Percentiles rank a stretch among this genome's conserved stretches.
phyloP scores from a whole-genome alignment of 108 stramenopile genomes.

The Stephanodiscus minutulus region DNA sequence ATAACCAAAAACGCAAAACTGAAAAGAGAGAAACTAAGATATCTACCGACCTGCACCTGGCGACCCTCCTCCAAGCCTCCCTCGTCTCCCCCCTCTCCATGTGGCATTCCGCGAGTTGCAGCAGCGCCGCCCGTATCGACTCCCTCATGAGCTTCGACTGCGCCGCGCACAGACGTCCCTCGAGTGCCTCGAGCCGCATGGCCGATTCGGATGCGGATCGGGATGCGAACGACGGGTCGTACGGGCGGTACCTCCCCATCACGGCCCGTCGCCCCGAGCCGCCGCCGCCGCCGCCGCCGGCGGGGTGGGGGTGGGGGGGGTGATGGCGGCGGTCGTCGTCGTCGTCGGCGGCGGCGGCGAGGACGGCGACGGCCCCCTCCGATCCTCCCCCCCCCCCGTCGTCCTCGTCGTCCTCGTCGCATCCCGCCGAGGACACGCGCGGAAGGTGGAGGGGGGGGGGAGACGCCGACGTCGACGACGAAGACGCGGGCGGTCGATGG shows the following conservation, averaged over 20 bases:
- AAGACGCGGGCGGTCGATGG: background rate
- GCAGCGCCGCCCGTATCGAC: conserved; percentile 71
- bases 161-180: conserved; percentile 67
- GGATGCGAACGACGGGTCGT: background rate
- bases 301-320: background rate
- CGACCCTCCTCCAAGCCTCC: conserved; percentile 47
- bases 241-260: background rate
- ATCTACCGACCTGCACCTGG: conserved; percentile 49
- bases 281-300: background rate
- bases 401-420: background rate
- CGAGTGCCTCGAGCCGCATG: conserved; percentile 25
- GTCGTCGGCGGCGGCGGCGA: background rate
- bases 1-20: too few species aligned
- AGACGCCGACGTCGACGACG: too few species aligned
- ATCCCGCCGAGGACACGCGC: background rate
- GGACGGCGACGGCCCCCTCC: too few species aligned
- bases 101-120: conserved; percentile 60
- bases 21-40: too few species aligned
- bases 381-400: too few species aligned
- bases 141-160: conserved; percentile 81
- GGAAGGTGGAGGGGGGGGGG: too few species aligned
- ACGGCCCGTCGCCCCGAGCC: background rate
- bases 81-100: conserved; percentile 56
- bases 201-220: background rate
- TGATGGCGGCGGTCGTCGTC: conserved; percentile 5